phyloP scores from a whole-genome alignment of 345 rosid species.

The Aegle marmelos region DNA sequence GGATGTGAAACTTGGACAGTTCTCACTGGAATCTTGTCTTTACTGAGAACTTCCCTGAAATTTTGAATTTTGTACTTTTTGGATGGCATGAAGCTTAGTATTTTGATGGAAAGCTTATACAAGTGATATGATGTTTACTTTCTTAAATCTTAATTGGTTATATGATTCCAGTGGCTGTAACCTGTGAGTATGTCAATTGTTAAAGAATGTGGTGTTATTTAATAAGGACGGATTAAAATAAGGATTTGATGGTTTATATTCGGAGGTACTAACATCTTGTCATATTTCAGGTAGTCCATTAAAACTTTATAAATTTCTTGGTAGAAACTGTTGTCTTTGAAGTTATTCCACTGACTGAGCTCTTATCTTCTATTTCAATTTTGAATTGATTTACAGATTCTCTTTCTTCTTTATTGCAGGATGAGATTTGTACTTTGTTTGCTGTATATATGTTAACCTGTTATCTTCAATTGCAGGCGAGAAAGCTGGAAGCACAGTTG shows the following conservation, averaged over 20 bases:
- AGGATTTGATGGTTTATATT: neutral
- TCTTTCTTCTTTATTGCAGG: neutral
- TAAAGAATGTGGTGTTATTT: neutral
- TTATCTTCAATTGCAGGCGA: conserved; percentile 53
- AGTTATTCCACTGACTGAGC: neutral
- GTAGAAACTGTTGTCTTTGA: neutral
- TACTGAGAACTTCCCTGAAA: neutral
- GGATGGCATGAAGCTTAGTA: neutral
- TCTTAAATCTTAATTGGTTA: neutral
- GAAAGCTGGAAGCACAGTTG: conserved; percentile 93
- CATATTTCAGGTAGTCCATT: neutral
- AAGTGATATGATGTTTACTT: neutral
- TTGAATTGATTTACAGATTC: neutral
- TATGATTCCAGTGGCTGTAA: neutral
- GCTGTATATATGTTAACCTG: too few species aligned
- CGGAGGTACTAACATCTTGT: neutral
- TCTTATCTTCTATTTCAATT: neutral
- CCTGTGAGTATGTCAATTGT: neutral
- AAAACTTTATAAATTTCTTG: neutral
- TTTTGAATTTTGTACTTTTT: neutral
- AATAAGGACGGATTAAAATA: neutral
- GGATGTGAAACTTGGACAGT: neutral
- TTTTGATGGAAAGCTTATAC: neutral
- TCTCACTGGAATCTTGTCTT: neutral
- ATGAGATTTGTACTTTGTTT: neutral